Percentiles rank a stretch among this genome's conserved stretches.
These are phyloP conservation scores for Rhizopogon sp. DNA, from an alignment of 768 basidiomycete species.

Conservation along the genomic window DNA sequence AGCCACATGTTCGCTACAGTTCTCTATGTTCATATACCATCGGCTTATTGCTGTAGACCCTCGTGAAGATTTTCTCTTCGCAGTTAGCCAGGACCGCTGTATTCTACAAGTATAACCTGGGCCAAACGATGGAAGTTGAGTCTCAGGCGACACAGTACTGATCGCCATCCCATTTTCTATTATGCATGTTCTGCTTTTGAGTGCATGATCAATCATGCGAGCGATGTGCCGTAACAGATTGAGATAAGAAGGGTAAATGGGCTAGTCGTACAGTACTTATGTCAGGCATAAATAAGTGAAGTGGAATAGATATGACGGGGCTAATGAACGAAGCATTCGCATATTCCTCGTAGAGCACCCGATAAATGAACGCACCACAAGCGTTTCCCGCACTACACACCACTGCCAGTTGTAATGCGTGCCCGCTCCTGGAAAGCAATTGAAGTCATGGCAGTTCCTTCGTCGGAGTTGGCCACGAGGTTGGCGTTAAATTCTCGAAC, in stretches of 20 bases:
- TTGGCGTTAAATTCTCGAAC: no score
- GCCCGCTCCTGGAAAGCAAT: not conserved
- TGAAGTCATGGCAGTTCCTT: not conserved
- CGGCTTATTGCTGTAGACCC: slow-evolving; percentile 64
- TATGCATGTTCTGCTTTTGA: not conserved
- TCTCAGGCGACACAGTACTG: not conserved
- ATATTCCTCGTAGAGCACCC: no score
- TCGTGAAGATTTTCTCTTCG: slow-evolving; percentile 53
- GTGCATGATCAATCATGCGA: not conserved
- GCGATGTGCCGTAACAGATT: not conserved
- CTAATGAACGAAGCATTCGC: no score
- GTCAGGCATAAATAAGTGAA: no score
- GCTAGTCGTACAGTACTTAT: no score
- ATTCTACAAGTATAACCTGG: slow-evolving; percentile 51
- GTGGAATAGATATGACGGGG: no score
- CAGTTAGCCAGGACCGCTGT: slow-evolving; percentile 59
- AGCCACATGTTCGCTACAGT: slow-evolving; percentile 11
- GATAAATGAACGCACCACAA: no score
- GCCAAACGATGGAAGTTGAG: slow-evolving; percentile 23
- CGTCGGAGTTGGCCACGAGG: no score
- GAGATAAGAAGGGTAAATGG: not conserved
- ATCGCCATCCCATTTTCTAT: not conserved
- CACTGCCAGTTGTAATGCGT: no score
- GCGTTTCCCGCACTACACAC: no score
- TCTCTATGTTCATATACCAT: slow-evolving; percentile 3